A percentile compares a stretch with the other conserved stretches of the same genome.
phyloP scores from a whole-genome alignment of 2,329 filamentous ascomycete genomes.

The Clarireedia hainanense region DNA sequence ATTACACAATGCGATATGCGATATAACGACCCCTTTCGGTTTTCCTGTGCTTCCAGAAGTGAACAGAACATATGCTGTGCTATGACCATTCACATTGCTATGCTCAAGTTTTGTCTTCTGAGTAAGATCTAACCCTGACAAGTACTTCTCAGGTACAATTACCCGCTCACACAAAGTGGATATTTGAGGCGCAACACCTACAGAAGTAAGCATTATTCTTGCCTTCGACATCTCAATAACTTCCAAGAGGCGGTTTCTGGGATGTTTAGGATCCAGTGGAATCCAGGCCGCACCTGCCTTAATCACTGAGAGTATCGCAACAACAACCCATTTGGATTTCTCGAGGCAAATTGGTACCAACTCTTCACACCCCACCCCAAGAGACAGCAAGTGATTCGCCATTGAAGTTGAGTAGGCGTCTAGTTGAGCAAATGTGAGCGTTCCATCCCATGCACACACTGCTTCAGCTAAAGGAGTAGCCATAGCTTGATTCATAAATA shows the following conservation, averaged over 20 bases:
- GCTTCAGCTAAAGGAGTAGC: constrained; percentile 15
- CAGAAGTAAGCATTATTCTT: background rate
- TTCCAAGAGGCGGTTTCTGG: constrained; percentile 12
- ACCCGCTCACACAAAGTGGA: background rate
- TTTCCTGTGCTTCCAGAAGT: constrained; percentile 13
- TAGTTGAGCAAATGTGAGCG: constrained; percentile 20
- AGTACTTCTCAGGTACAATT: background rate
- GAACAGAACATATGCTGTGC: constrained; percentile 7
- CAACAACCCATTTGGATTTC: constrained; percentile 22
- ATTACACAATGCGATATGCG: background rate
- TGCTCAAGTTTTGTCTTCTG: background rate
- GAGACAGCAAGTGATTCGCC: constrained; percentile 12
- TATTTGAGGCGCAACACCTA: background rate
- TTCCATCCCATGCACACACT: constrained; percentile 23
- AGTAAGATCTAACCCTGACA: background rate
- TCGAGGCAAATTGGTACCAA: constrained; percentile 24
- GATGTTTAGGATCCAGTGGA: constrained; percentile 24
- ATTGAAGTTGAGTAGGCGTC: constrained; percentile 17
- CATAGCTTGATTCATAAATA: constrained; percentile 6
- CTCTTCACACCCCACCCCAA: constrained; percentile 14
- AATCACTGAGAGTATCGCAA: constrained; percentile 21
- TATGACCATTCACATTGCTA: background rate
- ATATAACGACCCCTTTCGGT: background rate
- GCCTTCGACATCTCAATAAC: background rate
- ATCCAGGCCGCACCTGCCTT: constrained; percentile 24